Percentiles rank a stretch among this genome's conserved stretches.
Evolutionary conservation across 352 stramenopile genomes (phyloP).

Genomic region (Phytophthora ramorum): DNA sequence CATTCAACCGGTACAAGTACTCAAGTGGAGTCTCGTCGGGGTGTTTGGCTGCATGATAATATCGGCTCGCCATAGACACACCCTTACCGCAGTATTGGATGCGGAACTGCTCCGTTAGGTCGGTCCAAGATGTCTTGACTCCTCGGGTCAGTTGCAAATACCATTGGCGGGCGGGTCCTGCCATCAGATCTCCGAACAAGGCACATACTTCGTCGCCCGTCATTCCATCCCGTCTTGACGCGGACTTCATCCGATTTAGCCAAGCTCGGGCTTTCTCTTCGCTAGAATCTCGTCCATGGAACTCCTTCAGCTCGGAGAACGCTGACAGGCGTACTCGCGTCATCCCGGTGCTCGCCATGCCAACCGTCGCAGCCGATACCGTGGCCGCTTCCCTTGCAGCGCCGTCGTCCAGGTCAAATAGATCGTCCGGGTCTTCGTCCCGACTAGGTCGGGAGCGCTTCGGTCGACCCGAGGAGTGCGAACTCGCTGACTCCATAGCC

Average conservation of each 20-base stretch:
- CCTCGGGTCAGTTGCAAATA: slow-evolving; percentile 12
- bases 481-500: slow-evolving; percentile 13
- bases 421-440: slow-evolving; percentile 11
- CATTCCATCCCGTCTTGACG: slow-evolving; percentile 6
- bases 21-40: slow-evolving; percentile 9
- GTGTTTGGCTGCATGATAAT: slow-evolving; percentile 7
- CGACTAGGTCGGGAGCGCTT: too few species aligned
- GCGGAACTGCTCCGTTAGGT: slow-evolving; percentile 13
- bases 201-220: slow-evolving; percentile 2
- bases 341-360: not conserved
- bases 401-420: not conserved
- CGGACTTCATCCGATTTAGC: slow-evolving; percentile 16
- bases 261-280: slow-evolving; percentile 23
- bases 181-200: slow-evolving; percentile 20
- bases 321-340: slow-evolving; percentile 3
- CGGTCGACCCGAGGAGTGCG: not conserved
- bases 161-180: too few species aligned
- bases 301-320: slow-evolving; percentile 20
- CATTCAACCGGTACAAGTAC: slow-evolving; percentile 19
- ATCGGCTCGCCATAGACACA: slow-evolving; percentile 17
- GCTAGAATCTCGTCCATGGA: slow-evolving; percentile 5
- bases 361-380: not conserved
- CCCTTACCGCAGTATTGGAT: slow-evolving; percentile 27
- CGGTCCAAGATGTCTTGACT: slow-evolving; percentile 1
- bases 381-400: not conserved